Base-by-base conservation (phyloP, 345 rosid species). In the Barbarea vulgaris region DNA sequence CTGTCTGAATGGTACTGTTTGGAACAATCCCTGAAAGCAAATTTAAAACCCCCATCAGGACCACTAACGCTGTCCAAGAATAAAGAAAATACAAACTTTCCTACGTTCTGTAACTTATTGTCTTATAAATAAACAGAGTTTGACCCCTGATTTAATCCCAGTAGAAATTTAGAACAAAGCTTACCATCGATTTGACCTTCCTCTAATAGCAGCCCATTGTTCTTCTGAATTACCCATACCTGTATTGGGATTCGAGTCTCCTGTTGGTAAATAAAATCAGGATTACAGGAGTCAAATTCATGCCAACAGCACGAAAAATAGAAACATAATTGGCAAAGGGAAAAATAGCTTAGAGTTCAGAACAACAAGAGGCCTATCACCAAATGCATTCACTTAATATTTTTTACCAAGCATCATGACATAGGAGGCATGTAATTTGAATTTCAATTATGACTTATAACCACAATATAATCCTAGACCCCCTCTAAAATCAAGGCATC, bases 161-260 rank as follows among this genome's bases (percentile, higher is more conserved):
- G 8, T 9, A 2, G 7, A 77, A 41, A 58, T 77, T 64, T 21
- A 39, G 18, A 58, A 13, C 47, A 53, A 59, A 46, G 67, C 88
- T 80, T 64, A 92, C 97, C 98, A 60, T 89, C 90, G 80, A 47
- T 80, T 68, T 79, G 96, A 77, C 82, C 85, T 67, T 86, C 93
- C 83, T 91, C 97, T 80, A 81, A 76, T 69, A 78, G 83, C 76
- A 92, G 80, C 56, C 97, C 97, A 60, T 87, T 89, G 80, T 83
- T 82, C 52, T 89, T 89, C 80, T 88, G 93, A 75, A 82, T 73
- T 69, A 85, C 89, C 97, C 99, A 95, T 80, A 95, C 76, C 69
- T 92, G 92, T 39, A 95, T 68, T 6, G 99, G 96, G 69, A 87
- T 80, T 65, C 97, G 96, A 76, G 82, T 87, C 77, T 89, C 97